Base-by-base conservation (phyloP, 2,329 filamentous ascomycete species). In the Chaetomium strumarium region DNA sequence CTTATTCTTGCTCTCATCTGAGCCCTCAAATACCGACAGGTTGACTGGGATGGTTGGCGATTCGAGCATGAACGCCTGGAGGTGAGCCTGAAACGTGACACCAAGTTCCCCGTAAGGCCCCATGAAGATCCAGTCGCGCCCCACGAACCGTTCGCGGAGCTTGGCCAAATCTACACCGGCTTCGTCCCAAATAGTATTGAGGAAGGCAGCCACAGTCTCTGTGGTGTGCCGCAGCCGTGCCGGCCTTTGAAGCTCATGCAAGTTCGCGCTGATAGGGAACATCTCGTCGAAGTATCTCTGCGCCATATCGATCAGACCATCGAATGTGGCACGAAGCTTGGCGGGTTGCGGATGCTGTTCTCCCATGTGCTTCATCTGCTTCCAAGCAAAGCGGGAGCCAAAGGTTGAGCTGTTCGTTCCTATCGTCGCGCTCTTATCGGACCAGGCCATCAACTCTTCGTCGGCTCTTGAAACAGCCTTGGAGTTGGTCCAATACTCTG, bases 401-500 rank as follows among this genome's bases (percentile, higher is more conserved):
- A 63, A 56, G 7, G 4, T 14, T 17, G 10, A 48, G 30, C 6
- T 58, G 37, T 13, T 51, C 10, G 14, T 12, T n/a, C 40, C 20
- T 7, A 16, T 2, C 10, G 20, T 38, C 2, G 37, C 19, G 1
- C 12, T 14, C 1, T 42, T 46, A 62, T 60, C 11, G 62, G 46
- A 29, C 47, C 40, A 37, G 1, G 58, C 58, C 1, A 71, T 34
- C 5, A 73, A 54, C 1, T 72, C 44, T 49, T 76, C 72, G 44
- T 75, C 69, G 1, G 70, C 66, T 38, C 64, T 66, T 2, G 73
- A 72, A 5, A 67, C 62, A 3, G 64, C 60, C 13, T 71, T 75
- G 7, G 72, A 60, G 57, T 79, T 77, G 2, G 77, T 77, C 71
- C 71, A 79, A 59, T 73, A 75, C 56, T 78, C 74, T 8, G 74